A percentile compares a stretch with the other conserved stretches of the same genome.
Evolutionary conservation across 2,329 filamentous ascomycete genomes (phyloP).

Genomic region (Rutstroemia sp.): DNA sequence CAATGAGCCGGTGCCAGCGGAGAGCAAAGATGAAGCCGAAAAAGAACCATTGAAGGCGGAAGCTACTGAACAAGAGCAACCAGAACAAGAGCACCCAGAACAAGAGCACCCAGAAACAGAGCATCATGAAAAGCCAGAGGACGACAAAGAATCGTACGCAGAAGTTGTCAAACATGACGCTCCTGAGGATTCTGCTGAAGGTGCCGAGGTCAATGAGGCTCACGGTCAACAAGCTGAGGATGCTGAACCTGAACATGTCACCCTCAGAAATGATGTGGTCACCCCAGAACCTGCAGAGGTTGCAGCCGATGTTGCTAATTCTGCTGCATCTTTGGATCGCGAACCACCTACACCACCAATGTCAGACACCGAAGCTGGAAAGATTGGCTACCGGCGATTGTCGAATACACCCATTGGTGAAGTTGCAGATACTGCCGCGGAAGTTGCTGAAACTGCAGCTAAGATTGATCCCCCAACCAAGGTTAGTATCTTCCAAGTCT

Average conservation of each 20-base stretch:
- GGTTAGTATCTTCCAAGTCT: conserved; percentile 6
- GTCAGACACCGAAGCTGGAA: conserved; percentile 27
- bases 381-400: conserved; percentile 28
- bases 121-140: too few species aligned
- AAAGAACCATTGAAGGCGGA: too few species aligned
- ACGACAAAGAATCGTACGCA: too few species aligned
- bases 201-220: too few species aligned
- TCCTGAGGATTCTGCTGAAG: conserved; percentile 11
- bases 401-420: conserved; percentile 35
- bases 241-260: conserved; percentile 29
- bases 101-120: too few species aligned
- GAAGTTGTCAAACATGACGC: too few species aligned
- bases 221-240: conserved; percentile 28
- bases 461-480: conserved; percentile 29
- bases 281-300: conserved; percentile 21
- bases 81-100: too few species aligned
- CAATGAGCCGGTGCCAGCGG: too few species aligned
- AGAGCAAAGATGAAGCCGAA: too few species aligned
- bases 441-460: conserved; percentile 37
- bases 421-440: conserved; percentile 36
- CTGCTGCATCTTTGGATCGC: conserved; percentile 21
- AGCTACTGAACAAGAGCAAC: too few species aligned
- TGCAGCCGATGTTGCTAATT: conserved; percentile 25
- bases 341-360: conserved; percentile 24
- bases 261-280: conserved; percentile 20